A percentile compares a stretch with the other conserved stretches of the same genome.
Conservation (phyloP, 192 early-diverging fungal genomes). For the Umbelopsis sp. region DNA sequence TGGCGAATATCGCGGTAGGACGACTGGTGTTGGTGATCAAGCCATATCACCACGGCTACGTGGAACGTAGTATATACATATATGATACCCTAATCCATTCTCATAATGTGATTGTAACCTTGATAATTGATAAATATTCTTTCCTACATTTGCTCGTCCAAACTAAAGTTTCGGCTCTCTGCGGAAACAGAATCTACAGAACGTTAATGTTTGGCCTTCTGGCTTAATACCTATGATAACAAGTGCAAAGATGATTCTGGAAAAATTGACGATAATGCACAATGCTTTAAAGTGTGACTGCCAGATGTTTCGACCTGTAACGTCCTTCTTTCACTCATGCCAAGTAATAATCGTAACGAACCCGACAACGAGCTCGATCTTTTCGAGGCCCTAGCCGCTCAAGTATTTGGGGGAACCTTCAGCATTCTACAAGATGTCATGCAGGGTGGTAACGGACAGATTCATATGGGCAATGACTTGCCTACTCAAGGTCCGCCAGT, state of each 20-base stretch:
- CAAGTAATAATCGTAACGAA: conserved; percentile 1
- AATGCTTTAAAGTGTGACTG: no score
- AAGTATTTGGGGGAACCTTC: conserved; percentile 14
- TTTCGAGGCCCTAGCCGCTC: conserved; percentile 4
- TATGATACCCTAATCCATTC: no score
- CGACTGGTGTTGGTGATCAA: background rate
- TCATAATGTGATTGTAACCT: no score
- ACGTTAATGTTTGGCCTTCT: no score
- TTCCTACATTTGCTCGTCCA: no score
- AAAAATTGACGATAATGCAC: no score
- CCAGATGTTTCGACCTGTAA: no score
- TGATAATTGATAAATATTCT: no score
- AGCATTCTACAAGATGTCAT: background rate
- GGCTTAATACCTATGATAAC: no score
- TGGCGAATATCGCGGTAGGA: background rate
- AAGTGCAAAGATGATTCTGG: no score
- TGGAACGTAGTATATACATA: background rate
- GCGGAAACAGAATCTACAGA: no score
- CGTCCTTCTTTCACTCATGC: background rate
- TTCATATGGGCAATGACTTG: background rate
- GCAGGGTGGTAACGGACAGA: background rate
- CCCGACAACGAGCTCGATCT: conserved; percentile 16
- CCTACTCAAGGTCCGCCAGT: background rate
- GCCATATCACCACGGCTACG: background rate
- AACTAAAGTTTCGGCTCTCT: no score